phyloP scores from a whole-genome alignment of 257 asterid species.

The Gentiana straminea region DNA sequence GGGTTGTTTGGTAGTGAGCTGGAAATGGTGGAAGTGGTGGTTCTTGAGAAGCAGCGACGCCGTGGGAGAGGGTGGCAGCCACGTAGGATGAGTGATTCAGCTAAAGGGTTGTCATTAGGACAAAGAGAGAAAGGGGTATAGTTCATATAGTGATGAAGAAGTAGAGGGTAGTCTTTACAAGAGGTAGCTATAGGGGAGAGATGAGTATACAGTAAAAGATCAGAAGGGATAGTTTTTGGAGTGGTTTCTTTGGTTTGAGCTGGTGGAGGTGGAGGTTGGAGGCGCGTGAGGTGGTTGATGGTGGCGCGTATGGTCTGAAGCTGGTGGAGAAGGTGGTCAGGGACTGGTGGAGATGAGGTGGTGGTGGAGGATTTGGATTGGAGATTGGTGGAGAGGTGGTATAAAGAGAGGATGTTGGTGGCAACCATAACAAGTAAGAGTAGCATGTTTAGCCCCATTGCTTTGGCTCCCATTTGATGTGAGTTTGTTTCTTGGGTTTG shows the following conservation, averaged over 20 bases:
- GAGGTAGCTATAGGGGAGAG: constrained; percentile 82
- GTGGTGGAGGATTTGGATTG: constrained; percentile 40
- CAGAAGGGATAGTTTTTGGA: constrained; percentile 48
- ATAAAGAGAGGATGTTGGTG: constrained; percentile 90
- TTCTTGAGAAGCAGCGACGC: constrained; percentile 78
- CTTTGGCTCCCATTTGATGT: constrained; percentile 44
- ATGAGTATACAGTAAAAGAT: constrained; percentile 73
- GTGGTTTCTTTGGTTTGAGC: constrained; percentile 20
- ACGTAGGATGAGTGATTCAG: constrained; percentile 68
- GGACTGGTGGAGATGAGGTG: constrained; percentile 39
- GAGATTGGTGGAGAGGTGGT: constrained; percentile 92
- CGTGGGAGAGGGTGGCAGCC: constrained; percentile 99
- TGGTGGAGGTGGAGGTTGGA: constrained; percentile 36
- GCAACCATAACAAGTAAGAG: constrained; percentile 92
- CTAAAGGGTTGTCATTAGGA: constrained; percentile 54
- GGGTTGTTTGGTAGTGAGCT: constrained; percentile 51
- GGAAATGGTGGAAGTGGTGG: constrained; percentile 25
- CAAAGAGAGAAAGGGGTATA: constrained; percentile 71
- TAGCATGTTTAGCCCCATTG: constrained; percentile 77
- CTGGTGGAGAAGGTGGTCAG: constrained; percentile 93
- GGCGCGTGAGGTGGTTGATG: constrained; percentile 83
- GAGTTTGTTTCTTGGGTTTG: constrained; percentile 6
- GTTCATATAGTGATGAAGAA: constrained; percentile 80
- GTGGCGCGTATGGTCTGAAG: constrained; percentile 95
- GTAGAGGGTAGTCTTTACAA: constrained; percentile 62